These are phyloP conservation scores for Dunaliella sp. DNA, from an alignment of 139 green algal species.

Conservation along the genomic window DNA sequence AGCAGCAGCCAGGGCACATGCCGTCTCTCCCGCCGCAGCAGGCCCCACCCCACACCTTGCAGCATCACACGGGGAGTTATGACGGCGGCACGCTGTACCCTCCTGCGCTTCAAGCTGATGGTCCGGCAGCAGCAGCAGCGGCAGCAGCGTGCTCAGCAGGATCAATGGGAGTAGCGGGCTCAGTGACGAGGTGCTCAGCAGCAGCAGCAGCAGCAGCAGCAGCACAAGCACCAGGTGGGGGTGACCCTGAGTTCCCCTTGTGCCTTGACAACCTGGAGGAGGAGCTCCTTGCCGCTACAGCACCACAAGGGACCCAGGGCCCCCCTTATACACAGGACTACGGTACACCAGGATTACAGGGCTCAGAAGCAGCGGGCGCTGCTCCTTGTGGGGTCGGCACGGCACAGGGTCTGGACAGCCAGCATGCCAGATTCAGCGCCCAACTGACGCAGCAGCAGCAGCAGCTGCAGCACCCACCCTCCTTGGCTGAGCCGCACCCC, in stretches of 20 bases:
- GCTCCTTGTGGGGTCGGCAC: not conserved
- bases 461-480: too few relatives aligned
- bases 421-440: too few relatives aligned
- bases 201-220: slow-evolving; percentile 20
- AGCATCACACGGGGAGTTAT: too few relatives aligned
- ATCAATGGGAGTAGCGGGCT: too few relatives aligned
- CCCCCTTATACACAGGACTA: not conserved
- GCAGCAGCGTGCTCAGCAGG: not conserved
- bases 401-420: not conserved
- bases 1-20: too few relatives aligned
- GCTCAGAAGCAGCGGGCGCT: not conserved
- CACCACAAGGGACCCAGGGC: not conserved
- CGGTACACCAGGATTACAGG: not conserved
- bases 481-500: too few relatives aligned
- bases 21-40: too few relatives aligned
- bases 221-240: slow-evolving; percentile 4
- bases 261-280: not conserved
- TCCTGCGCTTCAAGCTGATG: not conserved
- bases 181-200: not conserved
- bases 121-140: slow-evolving; percentile 9
- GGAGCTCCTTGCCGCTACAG: not conserved
- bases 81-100: not conserved
- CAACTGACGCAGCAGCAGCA: too few relatives aligned
- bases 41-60: too few relatives aligned
- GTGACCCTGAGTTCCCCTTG: not conserved